Conservation (phyloP, 257 asterid genomes). For the Cinchona pubescens region DNA sequence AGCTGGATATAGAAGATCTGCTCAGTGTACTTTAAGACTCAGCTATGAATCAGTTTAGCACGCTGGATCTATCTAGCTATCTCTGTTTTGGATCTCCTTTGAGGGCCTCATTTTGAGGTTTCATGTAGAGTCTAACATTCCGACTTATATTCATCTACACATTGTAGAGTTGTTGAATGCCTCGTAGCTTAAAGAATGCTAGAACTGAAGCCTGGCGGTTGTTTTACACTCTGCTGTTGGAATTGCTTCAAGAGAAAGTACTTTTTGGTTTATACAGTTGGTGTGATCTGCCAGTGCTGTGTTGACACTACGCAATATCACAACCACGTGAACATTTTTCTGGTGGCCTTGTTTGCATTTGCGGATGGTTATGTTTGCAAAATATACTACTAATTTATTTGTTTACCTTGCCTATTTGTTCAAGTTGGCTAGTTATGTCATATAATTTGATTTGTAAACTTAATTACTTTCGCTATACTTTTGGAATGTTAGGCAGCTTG, state of each 20-base stretch:
- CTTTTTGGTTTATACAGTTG: not conserved
- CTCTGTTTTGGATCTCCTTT: not conserved
- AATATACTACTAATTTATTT: not conserved
- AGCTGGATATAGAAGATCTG: no score
- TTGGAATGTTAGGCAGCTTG: slow-evolving; percentile 79
- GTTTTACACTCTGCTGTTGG: not conserved
- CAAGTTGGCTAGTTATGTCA: not conserved
- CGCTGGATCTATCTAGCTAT: not conserved
- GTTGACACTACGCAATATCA: not conserved
- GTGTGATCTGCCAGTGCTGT: not conserved
- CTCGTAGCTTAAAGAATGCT: not conserved
- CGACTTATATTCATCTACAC: not conserved
- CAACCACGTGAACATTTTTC: not conserved
- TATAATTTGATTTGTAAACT: not conserved
- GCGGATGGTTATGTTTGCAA: not conserved
- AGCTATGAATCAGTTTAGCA: no score
- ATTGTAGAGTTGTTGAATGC: not conserved
- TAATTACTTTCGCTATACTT: slow-evolving; percentile 11
- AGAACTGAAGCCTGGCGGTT: not conserved
- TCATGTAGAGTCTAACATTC: not conserved
- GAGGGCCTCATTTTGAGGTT: no score
- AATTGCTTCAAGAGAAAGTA: not conserved
- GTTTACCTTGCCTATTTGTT: not conserved
- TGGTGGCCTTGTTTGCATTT: not conserved
- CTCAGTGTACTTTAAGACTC: no score